Conservation (phyloP, 257 asterid species). For the Penstemon davidsonii region DNA sequence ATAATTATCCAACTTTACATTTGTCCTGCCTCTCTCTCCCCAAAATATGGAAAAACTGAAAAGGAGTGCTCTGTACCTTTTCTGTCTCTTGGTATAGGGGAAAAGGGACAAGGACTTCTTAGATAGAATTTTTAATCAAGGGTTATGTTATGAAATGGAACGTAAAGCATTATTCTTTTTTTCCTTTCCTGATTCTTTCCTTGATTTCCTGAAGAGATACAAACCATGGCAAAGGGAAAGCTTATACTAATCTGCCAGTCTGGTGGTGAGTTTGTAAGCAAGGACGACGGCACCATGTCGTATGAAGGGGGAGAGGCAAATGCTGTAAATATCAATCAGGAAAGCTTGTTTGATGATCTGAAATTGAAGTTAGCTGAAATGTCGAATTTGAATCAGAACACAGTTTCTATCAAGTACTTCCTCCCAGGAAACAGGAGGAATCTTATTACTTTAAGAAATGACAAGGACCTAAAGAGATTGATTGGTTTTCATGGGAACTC, state of each 20-base stretch:
- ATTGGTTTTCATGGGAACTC: constrained; percentile 80
- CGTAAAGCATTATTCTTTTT: background rate
- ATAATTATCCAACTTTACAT: no score
- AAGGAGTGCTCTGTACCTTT: background rate
- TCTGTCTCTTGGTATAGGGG: constrained; percentile 1
- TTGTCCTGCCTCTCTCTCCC: background rate
- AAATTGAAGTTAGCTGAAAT: constrained; percentile 75
- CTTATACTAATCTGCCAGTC: constrained; percentile 85
- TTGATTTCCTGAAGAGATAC: constrained; percentile 48
- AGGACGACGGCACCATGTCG: constrained; percentile 66
- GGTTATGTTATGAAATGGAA: background rate
- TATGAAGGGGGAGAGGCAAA: constrained; percentile 85
- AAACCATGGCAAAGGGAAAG: constrained; percentile 80
- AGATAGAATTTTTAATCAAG: background rate
- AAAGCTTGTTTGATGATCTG: constrained; percentile 63
- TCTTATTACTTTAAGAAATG: constrained; percentile 72
- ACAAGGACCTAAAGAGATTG: constrained; percentile 81
- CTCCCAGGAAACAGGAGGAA: constrained; percentile 88
- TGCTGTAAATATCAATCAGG: constrained; percentile 71
- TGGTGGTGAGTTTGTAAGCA: constrained; percentile 77
- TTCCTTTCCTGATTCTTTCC: constrained; percentile 28
- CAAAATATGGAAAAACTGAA: background rate
- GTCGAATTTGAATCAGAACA: constrained; percentile 63
- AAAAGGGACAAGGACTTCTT: background rate
- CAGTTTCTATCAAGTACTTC: constrained; percentile 76